Conservation (phyloP, 164 flowering plant species). For the Aristolochia fimbriata region DNA sequence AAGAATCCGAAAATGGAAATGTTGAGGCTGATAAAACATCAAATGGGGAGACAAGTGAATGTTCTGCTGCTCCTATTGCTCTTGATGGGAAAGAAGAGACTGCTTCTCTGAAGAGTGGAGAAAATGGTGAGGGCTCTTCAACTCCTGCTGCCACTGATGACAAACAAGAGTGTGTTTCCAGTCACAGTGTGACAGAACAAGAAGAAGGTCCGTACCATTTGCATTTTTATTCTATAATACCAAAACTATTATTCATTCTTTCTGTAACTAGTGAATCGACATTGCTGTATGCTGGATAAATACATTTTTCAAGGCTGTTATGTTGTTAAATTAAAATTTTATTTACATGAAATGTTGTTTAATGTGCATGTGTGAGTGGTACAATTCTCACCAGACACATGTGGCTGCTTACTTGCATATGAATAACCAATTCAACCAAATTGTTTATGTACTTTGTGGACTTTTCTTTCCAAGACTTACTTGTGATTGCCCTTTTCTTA, state of each 20-base stretch:
- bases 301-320: no score
- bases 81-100: conserved; percentile 27
- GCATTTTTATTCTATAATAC: neutral
- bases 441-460: no score
- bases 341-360: no score
- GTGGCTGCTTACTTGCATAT: no score
- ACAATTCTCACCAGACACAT: no score
- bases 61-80: conserved; percentile 40
- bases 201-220: conserved; percentile 33
- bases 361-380: no score
- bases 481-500: neutral
- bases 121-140: conserved; percentile 38
- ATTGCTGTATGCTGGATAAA: no score
- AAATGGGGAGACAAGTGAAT: conserved; percentile 24
- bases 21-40: conserved; percentile 28
- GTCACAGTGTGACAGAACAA: conserved; percentile 3
- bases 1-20: conserved; percentile 32
- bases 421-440: no score
- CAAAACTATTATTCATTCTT: no score
- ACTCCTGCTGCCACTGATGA: conserved; percentile 38
- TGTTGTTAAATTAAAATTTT: no score
- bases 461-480: no score
- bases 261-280: no score
- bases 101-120: conserved; percentile 16
- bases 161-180: conserved; percentile 9